phyloP scores from a whole-genome alignment of 177 flowering plant genomes.

The Vitis hybrid region DNA sequence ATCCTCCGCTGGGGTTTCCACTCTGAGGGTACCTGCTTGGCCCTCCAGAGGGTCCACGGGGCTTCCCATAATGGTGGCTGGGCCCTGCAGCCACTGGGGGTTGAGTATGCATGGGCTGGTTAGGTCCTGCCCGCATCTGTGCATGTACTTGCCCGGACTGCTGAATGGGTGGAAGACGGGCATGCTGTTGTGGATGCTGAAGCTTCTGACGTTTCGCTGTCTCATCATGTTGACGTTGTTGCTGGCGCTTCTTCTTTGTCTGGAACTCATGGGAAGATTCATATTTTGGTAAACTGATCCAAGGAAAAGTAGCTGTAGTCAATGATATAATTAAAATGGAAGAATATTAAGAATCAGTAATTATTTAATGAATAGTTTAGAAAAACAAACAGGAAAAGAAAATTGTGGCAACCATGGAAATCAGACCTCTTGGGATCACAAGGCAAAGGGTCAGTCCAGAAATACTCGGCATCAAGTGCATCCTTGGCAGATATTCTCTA shows the following conservation, averaged over 20 bases:
- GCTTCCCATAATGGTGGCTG: conserved; percentile 77
- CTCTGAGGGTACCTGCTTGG: conserved; percentile 61
- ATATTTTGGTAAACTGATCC: conserved; percentile 78
- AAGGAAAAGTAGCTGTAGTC: not conserved
- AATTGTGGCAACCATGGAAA: not conserved
- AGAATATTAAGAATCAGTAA: not conserved
- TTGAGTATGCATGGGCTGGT: conserved; percentile 60
- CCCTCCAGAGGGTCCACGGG: conserved; percentile 79
- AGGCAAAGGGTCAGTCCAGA: conserved; percentile 95
- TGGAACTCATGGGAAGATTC: conserved; percentile 97
- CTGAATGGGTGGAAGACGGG: conserved; percentile 80
- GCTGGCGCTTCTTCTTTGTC: conserved; percentile 95
- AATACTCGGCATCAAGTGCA: conserved; percentile 97
- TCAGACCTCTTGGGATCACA: conserved; percentile 93
- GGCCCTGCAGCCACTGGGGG: conserved; percentile 66
- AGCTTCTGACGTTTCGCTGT: conserved; percentile 77
- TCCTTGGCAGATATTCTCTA: conserved; percentile 98
- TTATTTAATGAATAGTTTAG: too few species aligned
- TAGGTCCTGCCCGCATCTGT: conserved; percentile 64
- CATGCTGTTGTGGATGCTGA: conserved; percentile 75
- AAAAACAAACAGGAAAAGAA: not conserved
- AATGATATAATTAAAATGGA: not conserved
- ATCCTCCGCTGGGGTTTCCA: conserved; percentile 68
- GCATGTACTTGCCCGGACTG: conserved; percentile 67
- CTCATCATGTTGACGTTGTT: conserved; percentile 85